These are phyloP conservation scores for Fraxinus xanthoxyloides DNA, from an alignment of 305 asterid genomes.

Conservation along the genomic window DNA sequence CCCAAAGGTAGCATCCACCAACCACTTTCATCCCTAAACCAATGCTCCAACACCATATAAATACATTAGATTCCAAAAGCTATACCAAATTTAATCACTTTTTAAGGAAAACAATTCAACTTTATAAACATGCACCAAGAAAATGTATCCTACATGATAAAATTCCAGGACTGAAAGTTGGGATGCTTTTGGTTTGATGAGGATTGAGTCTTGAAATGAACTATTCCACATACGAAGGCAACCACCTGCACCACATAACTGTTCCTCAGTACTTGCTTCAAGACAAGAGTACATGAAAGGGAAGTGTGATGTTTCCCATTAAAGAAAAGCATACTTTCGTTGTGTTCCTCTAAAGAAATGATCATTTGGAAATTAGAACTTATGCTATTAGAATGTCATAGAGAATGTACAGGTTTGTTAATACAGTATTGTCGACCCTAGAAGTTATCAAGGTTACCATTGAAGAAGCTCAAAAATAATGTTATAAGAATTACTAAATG, in stretches of 20 bases:
- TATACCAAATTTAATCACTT: not conserved
- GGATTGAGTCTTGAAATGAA: conserved; percentile 69
- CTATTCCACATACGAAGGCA: conserved; percentile 64
- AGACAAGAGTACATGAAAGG: not conserved
- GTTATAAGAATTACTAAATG: not conserved
- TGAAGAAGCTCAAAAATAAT: not conserved
- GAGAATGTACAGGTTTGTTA: not conserved
- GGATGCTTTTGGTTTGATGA: conserved; percentile 43
- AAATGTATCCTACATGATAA: conserved; percentile 52
- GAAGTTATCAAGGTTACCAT: not conserved
- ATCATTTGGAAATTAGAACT: not conserved
- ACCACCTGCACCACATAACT: conserved; percentile 48
- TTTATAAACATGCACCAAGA: not conserved
- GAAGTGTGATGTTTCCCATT: not conserved
- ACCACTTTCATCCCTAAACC: conserved; percentile 84
- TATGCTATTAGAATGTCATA: not conserved
- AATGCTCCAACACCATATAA: not conserved
- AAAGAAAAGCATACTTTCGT: not conserved
- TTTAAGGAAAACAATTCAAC: not conserved
- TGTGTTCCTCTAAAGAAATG: not conserved
- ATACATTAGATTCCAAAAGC: not conserved
- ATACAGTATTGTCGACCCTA: not conserved
- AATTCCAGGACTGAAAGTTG: conserved; percentile 58
- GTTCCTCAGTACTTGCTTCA: not conserved
- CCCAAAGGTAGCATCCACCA: conserved; percentile 93